Evolutionary conservation across 1,284 basidiomycete species (phyloP).

Genomic region (Boletus semigastroideus): DNA sequence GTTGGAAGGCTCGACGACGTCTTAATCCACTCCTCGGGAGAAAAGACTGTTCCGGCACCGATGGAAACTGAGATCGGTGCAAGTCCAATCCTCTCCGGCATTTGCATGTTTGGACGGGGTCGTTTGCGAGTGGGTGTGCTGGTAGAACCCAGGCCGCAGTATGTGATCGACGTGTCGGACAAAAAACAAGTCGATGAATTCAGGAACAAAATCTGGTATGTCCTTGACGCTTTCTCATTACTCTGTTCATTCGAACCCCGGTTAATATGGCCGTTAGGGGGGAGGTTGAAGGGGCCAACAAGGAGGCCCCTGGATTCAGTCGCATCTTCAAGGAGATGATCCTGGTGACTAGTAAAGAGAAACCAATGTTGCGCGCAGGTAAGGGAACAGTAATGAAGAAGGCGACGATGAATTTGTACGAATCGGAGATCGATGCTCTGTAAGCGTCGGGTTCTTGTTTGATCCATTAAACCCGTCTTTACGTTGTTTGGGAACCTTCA

Average conservation of each 20-base stretch:
- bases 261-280: slow-evolving; percentile 10
- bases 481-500: too few species aligned
- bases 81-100: slow-evolving; percentile 9
- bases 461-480: too few species aligned
- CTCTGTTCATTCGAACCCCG: background rate
- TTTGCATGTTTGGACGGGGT: slow-evolving; percentile 27
- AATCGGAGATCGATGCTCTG: slow-evolving; percentile 28
- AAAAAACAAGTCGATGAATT: slow-evolving; percentile 18
- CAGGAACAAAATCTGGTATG: slow-evolving; percentile 26
- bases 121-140: slow-evolving; percentile 26
- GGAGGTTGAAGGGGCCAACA: slow-evolving; percentile 36
- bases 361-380: slow-evolving; percentile 26
- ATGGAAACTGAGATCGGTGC: slow-evolving; percentile 20
- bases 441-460: background rate
- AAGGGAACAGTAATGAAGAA: slow-evolving; percentile 34
- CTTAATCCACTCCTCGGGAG: slow-evolving; percentile 20
- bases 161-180: slow-evolving; percentile 23
- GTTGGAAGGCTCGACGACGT: slow-evolving; percentile 29
- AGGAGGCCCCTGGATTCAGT: slow-evolving; percentile 32
- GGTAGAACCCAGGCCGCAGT: slow-evolving; percentile 24
- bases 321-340: slow-evolving; percentile 37
- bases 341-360: slow-evolving; percentile 23
- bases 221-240: background rate
- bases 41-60: slow-evolving; percentile 25
- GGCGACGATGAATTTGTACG: slow-evolving; percentile 27